phyloP scores from a whole-genome alignment of 177 flowering plant species.

The Vitis hybrid region DNA sequence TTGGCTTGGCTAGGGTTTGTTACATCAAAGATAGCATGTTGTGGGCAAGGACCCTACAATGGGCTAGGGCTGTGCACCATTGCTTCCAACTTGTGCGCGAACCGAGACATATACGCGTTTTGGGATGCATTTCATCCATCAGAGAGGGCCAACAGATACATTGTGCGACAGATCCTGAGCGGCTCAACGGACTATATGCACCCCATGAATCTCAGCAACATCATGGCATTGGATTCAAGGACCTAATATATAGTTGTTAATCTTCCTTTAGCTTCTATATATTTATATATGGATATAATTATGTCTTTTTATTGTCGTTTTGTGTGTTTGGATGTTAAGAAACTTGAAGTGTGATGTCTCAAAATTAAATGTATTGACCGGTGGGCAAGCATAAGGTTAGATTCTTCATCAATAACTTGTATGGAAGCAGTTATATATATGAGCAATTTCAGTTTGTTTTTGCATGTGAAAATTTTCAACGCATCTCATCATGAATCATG shows the following conservation, averaged over 20 bases:
- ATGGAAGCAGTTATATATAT: too few relatives aligned
- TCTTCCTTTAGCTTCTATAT: too few relatives aligned
- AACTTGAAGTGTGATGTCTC: too few relatives aligned
- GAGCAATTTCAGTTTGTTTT: too few relatives aligned
- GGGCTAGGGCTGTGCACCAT: conserved; percentile 34
- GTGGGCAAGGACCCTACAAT: conserved; percentile 40
- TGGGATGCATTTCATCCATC: conserved; percentile 42
- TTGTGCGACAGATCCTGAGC: conserved; percentile 18
- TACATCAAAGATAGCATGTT: conserved; percentile 36
- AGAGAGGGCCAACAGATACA: conserved; percentile 26
- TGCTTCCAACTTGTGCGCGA: conserved; percentile 30
- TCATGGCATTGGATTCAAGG: conserved; percentile 33
- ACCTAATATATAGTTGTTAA: background rate
- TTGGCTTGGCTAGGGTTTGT: conserved; percentile 24
- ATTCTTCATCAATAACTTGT: too few relatives aligned
- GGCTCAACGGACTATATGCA: conserved; percentile 28
- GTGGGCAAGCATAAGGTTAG: too few relatives aligned
- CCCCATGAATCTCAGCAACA: conserved; percentile 39
- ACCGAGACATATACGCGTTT: conserved; percentile 29
- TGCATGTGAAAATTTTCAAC: too few relatives aligned
- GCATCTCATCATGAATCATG: too few relatives aligned
- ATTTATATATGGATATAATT: too few relatives aligned
- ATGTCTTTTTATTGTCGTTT: too few relatives aligned
- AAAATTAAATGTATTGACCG: too few relatives aligned
- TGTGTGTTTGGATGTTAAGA: too few relatives aligned